Evolutionary conservation across 2,329 filamentous ascomycete species (phyloP), one percentile per base, ranked within the genome.

Genomic region (Cordyceps cateniannulata): DNA sequence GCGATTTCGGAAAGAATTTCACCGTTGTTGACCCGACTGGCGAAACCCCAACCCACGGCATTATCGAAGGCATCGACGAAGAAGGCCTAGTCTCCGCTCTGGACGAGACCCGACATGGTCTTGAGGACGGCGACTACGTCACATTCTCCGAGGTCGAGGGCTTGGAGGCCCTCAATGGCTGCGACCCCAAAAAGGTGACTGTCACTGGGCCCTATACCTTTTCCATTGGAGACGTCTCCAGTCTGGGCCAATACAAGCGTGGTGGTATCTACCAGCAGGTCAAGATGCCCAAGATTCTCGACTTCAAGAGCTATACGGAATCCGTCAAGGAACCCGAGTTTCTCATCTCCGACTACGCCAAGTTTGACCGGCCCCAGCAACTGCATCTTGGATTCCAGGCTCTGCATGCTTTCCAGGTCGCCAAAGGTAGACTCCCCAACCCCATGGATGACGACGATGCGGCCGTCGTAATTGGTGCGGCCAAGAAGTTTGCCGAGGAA

Each of bases 141-240:
- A 96, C 91, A 9, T 99, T 99, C 73, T 88, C 90, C 2, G 95
- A 99, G 73, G 73, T 99, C 24, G 86, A 95, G 77, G 95, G 95
- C 24, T 91, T 99, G 90, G 93, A 96, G 63, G 86, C 76, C 6
- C 76, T 99, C 64, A 99, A 99, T 73, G 84, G 84, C 67, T 83
- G 85, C 49, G 90, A 91, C 64, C 93, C 95, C 54, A 86, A 90
- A 66, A 96, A 97, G 78, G 85, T 99, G 63, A 91, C 89, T 4
- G 92, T 97, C 54, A 97, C 96, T 78, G 95, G 90, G 0, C 95
- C 95, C 3, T 99, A 98, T 74, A 96, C 93, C 9, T 99, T 99
- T 76, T 95, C 91, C 16, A 97, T 99, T 67, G 95, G 93, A 47
- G 91, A 97, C 72, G 91, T 98, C 10, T 91, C 90, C 25, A 88